Percentiles rank a stretch among this genome's conserved stretches.
Evolutionary conservation across 1,284 basidiomycete species (phyloP).

Genomic region (Sanghuangporus sanghuang): DNA sequence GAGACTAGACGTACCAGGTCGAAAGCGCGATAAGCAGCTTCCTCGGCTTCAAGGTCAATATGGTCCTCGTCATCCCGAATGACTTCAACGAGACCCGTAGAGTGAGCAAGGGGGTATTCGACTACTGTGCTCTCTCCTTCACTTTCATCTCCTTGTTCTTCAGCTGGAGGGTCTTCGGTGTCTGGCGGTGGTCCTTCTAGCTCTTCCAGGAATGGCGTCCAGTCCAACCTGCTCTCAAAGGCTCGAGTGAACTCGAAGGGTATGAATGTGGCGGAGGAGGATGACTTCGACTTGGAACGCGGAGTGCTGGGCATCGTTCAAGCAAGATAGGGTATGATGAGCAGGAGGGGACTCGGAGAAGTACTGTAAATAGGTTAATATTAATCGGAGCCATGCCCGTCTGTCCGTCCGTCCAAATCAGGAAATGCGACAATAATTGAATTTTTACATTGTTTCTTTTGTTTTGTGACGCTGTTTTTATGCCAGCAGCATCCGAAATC

Average conservation of each 20-base stretch:
- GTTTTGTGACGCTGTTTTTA: neutral
- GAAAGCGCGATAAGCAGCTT: constrained; percentile 7
- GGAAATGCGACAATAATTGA: neutral
- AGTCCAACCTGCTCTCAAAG: too few relatives aligned
- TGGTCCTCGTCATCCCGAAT: constrained; percentile 12
- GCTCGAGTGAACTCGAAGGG: too few relatives aligned
- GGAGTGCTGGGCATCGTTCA: neutral
- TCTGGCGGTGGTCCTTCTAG: neutral
- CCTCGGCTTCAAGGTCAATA: constrained; percentile 15
- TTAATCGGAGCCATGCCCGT: neutral
- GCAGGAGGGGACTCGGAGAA: too few relatives aligned
- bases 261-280: neutral
- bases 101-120: constrained; percentile 1
- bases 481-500: constrained; percentile 10
- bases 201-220: too few relatives aligned
- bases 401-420: neutral
- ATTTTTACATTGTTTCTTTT: neutral
- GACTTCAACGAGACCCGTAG: constrained; percentile 11
- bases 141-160: neutral
- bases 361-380: neutral
- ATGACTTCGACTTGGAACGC: neutral
- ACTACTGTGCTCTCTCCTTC: neutral
- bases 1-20: constrained; percentile 4
- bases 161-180: neutral
- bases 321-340: neutral